Conservation (phyloP, 192 early-diverging fungal genomes). For the Coemansia sp. region DNA sequence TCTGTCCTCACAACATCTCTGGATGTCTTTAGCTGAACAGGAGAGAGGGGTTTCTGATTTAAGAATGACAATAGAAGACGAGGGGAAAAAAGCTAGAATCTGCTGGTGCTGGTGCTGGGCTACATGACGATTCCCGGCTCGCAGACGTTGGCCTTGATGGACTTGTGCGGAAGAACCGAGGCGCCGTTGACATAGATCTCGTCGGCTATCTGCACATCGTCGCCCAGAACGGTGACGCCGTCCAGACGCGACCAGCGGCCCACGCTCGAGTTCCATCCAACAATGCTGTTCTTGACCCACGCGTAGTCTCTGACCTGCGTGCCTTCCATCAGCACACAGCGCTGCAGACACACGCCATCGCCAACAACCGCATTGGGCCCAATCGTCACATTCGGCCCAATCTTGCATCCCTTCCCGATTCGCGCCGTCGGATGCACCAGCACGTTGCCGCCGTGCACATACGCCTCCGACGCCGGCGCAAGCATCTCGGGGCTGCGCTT, state of each 20-base stretch:
- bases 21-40: too few species aligned
- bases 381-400: constrained; percentile 97
- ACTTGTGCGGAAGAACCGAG: constrained; percentile 96
- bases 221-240: constrained; percentile 92
- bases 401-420: constrained; percentile 94
- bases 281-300: constrained; percentile 87
- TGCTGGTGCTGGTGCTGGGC: constrained; percentile 2
- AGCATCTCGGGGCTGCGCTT: constrained; percentile 75
- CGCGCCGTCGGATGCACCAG: constrained; percentile 87
- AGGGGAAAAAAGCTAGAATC: not conserved
- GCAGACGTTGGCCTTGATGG: constrained; percentile 81
- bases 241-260: constrained; percentile 96
- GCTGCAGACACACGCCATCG: constrained; percentile 90
- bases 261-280: constrained; percentile 95
- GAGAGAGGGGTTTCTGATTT: not conserved
- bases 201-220: constrained; percentile 92
- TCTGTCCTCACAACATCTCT: too few species aligned
- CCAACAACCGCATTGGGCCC: constrained; percentile 90
- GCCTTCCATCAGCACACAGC: constrained; percentile 86
- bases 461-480: constrained; percentile 65
- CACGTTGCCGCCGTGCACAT: constrained; percentile 84
- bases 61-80: not conserved
- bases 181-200: constrained; percentile 96
- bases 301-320: constrained; percentile 84
- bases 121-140: constrained; percentile 97